Evolutionary conservation across 192 early-diverging fungal species (phyloP), one percentile per base, ranked within the genome.

Genomic region (Backusella westeae): DNA sequence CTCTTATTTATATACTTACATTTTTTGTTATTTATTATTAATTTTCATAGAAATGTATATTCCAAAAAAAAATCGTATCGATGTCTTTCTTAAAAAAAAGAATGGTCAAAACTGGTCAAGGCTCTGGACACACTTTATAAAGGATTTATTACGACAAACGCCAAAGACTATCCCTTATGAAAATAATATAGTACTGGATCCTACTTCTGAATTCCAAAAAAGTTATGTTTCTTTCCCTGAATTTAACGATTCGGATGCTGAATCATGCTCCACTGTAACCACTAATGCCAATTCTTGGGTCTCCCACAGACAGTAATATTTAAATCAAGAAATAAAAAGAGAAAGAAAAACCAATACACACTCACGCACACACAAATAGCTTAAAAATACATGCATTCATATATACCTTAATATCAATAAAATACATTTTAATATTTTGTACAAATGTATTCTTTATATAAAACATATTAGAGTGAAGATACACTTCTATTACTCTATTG

Each of bases 221-320:
- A 74, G 72, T 21, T 74, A 74, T 41, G 38, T 74, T 29, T 74
- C 72, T 19, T 74, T 74, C 42, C 72, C 72, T 38, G 72, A 74
- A 63, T 65, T 74, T 12, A 66, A 65, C 17, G 72, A 74, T 21
- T 38, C 71, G 3, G 68, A 69, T 26, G 21, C 68, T 21, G 68
- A 69, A 26, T 41, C 35, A 4, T 63, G 56, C 56, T 26, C 21
- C n/a, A 63, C 56, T 63, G 56, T 63, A 63, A 63, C 56, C 23
- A 63, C 56, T 29, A 26, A 63, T 29, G 68, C 34, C 19, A 35
- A 69, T 23, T 69, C 68, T 69, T 69, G 68, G 68, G 68, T 69
- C 36, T 69, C 68, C 4, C 56, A 63, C 26, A 63, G 21, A 5
- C 9, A 29, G 4, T 29, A 29, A 63, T 29, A 63, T n/a, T n/a